A percentile compares a stretch with the other conserved stretches of the same genome.
phyloP scores from a whole-genome alignment of 2,329 filamentous ascomycete species.

The Colletotrichum paranaense region DNA sequence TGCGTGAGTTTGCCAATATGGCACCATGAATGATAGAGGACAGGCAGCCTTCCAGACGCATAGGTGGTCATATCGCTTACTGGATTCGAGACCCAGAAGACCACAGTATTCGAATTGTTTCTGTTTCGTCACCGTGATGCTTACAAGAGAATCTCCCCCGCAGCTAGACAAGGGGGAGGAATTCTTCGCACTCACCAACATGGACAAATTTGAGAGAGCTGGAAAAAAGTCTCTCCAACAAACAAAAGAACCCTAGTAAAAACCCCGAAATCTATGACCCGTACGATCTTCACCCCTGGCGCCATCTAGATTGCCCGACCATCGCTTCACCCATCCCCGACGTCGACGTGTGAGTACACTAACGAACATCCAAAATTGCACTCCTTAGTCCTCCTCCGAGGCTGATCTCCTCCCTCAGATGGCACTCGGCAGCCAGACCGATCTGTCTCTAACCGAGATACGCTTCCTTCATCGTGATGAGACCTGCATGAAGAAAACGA shows the following conservation, averaged over 20 bases:
- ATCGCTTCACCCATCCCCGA: not conserved
- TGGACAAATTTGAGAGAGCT: not conserved
- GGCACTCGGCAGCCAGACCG: not conserved
- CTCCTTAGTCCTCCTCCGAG: too few relatives aligned
- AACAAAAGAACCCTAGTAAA: not conserved
- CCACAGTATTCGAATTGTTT: not conserved
- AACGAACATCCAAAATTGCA: not conserved
- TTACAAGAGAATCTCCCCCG: not conserved
- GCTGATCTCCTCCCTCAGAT: not conserved
- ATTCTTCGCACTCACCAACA: not conserved
- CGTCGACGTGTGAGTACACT: not conserved
- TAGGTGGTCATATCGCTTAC: not conserved
- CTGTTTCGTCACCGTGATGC: slow-evolving; percentile 19
- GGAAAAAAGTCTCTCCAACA: not conserved
- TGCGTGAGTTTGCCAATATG: not conserved
- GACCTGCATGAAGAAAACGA: slow-evolving; percentile 11
- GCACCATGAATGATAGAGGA: not conserved
- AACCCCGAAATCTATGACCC: not conserved
- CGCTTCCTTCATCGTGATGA: slow-evolving; percentile 9
- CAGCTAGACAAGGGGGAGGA: not conserved
- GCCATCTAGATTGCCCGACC: not conserved
- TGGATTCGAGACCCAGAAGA: not conserved
- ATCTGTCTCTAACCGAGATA: slow-evolving; percentile 4
- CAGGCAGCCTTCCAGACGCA: not conserved
- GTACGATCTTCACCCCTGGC: not conserved